phyloP scores from a whole-genome alignment of 2,329 filamentous ascomycete species.

The Phoma sp. region DNA sequence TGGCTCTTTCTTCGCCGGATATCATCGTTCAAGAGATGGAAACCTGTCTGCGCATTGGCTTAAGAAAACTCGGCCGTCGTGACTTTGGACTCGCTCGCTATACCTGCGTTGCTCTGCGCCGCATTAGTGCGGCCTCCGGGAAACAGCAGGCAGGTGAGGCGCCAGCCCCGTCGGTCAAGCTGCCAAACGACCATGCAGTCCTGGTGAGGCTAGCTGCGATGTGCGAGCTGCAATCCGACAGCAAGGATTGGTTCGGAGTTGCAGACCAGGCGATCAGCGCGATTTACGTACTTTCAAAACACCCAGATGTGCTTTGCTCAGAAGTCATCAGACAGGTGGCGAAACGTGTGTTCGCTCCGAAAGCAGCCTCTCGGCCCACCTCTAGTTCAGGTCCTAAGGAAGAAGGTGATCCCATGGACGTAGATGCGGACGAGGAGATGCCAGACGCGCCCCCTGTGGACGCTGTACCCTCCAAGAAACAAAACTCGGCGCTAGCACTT shows the following conservation, averaged over 20 bases:
- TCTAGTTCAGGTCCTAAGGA: conserved; percentile 45
- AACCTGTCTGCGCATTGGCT: conserved; percentile 87
- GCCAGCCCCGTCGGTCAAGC: conserved; percentile 67
- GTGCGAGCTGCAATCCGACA: conserved; percentile 83
- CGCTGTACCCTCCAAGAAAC: conserved; percentile 53
- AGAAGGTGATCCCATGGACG: conserved; percentile 22
- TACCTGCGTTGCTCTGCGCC: conserved; percentile 89
- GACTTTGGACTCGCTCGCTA: conserved; percentile 93
- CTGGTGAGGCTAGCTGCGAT: conserved; percentile 82
- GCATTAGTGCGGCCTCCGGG: conserved; percentile 77
- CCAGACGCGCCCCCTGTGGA: conserved; percentile 30
- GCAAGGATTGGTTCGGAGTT: conserved; percentile 91
- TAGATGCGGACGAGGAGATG: conserved; percentile 27
- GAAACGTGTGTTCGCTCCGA: conserved; percentile 75
- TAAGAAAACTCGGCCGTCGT: conserved; percentile 78
- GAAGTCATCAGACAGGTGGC: conserved; percentile 90
- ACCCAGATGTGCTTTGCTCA: conserved; percentile 91
- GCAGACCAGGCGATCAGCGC: conserved; percentile 96
- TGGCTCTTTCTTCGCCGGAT: conserved; percentile 88
- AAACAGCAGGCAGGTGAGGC: conserved; percentile 72
- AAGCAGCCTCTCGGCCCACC: conserved; percentile 49
- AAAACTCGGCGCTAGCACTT: conserved; percentile 76
- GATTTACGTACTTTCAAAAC: conserved; percentile 92
- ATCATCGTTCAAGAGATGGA: conserved; percentile 96
- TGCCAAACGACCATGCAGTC: conserved; percentile 92